Conservation (phyloP, 2,329 filamentous ascomycete genomes). For the Periconia sp. region DNA sequence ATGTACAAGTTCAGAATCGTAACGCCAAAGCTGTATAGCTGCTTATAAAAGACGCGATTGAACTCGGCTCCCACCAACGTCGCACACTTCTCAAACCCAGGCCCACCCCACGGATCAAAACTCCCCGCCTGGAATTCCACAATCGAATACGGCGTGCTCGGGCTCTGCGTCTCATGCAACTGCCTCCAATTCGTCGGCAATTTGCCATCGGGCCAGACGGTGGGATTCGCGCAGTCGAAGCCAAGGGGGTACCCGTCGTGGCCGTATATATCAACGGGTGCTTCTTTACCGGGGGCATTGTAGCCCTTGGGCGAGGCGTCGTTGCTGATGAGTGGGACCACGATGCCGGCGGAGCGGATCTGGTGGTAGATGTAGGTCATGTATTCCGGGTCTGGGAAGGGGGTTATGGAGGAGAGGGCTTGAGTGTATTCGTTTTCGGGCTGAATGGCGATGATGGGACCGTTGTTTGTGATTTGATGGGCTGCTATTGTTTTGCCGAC, state of each 20-base stretch:
- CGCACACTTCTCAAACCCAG: constrained; percentile 68
- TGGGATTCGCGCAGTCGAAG: constrained; percentile 63
- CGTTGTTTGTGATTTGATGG: constrained; percentile 79
- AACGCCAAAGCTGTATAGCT: constrained; percentile 66
- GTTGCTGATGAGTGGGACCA: constrained; percentile 75
- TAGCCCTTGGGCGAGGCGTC: constrained; percentile 64
- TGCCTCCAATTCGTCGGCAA: constrained; percentile 60
- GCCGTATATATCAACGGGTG: constrained; percentile 66
- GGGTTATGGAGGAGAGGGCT: constrained; percentile 48
- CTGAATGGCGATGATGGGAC: constrained; percentile 76
- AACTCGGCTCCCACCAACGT: constrained; percentile 71
- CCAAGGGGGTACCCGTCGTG: constrained; percentile 66
- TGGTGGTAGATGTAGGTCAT: constrained; percentile 72
- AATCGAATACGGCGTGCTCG: constrained; percentile 66
- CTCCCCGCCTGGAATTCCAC: constrained; percentile 71
- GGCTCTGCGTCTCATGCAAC: constrained; percentile 62
- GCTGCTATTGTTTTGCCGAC: constrained; percentile 69
- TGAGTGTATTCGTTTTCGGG: constrained; percentile 79
- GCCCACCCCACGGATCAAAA: constrained; percentile 75
- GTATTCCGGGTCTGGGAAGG: constrained; percentile 68
- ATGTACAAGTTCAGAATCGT: constrained; percentile 75
- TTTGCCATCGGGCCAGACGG: constrained; percentile 59
- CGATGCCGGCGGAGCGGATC: constrained; percentile 66
- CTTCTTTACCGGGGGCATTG: constrained; percentile 63
- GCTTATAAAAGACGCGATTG: constrained; percentile 78